Percentiles rank a stretch among this genome's conserved stretches.
phyloP scores from a whole-genome alignment of 495 filamentous ascomycete species.

The Chaetomium fimeti region DNA sequence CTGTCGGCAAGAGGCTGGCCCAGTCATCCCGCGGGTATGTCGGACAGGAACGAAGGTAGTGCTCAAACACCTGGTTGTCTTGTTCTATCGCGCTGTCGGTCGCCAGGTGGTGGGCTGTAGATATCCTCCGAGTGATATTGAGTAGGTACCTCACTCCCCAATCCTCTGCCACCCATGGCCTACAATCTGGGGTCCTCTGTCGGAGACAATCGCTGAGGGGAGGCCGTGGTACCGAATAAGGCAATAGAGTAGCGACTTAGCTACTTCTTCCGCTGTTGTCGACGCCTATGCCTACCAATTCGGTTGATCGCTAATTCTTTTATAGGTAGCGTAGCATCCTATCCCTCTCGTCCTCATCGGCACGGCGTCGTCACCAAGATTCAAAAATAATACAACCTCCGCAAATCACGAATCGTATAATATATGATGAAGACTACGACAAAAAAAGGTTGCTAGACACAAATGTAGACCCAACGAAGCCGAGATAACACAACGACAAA shows the following conservation, averaged over 20 bases:
- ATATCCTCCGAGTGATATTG: slow-evolving; percentile 6
- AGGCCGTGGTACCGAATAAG: not conserved
- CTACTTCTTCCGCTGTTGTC: not conserved
- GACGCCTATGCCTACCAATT: no score
- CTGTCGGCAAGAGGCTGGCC: not conserved
- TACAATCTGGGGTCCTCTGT: slow-evolving; percentile 3
- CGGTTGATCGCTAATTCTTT: no score
- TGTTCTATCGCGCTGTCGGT: slow-evolving; percentile 3
- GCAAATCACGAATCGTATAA: no score
- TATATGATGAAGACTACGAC: no score
- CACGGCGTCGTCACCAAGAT: no score
- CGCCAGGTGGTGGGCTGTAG: slow-evolving; percentile 1
- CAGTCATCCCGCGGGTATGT: not conserved
- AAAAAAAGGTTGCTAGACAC: no score
- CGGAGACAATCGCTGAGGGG: slow-evolving; percentile 3
- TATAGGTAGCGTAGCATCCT: no score
- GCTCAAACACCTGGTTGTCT: slow-evolving; percentile 1
- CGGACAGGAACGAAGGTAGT: not conserved
- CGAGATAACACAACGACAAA: no score
- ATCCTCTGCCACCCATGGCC: not conserved
- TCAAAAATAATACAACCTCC: no score
- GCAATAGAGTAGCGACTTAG: not conserved
- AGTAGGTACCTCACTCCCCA: not conserved
- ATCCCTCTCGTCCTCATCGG: no score
- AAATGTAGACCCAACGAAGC: no score